A percentile compares a stretch with the other conserved stretches of the same genome.
Evolutionary conservation across 164 flowering plant species (phyloP).

Genomic region (Chimonanthus salicifolius): DNA sequence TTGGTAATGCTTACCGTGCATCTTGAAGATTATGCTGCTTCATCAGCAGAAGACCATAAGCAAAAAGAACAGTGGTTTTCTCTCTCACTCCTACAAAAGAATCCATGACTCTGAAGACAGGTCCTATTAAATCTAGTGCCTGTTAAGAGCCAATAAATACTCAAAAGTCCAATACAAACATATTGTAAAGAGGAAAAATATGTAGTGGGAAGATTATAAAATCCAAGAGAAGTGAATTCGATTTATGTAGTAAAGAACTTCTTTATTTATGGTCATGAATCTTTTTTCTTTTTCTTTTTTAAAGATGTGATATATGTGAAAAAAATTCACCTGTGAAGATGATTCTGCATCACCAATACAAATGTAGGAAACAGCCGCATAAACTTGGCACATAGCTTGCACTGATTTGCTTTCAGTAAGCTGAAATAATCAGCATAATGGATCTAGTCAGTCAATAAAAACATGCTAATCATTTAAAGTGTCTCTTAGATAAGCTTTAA

Average conservation of each 20-base stretch:
- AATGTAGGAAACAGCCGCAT: constrained; percentile 87
- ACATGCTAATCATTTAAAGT: background rate
- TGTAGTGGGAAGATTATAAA: background rate
- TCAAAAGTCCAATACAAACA: no score
- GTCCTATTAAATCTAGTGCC: constrained; percentile 95
- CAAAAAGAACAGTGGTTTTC: constrained; percentile 74
- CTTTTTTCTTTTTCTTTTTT: no score
- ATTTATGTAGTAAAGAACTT: background rate
- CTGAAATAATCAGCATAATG: constrained; percentile 25
- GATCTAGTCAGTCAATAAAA: background rate
- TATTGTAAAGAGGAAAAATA: constrained; percentile 6
- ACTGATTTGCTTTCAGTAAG: constrained; percentile 73
- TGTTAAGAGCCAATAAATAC: constrained; percentile 23
- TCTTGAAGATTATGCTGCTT: constrained; percentile 87
- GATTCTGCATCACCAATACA: constrained; percentile 94
- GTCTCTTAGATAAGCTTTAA: background rate
- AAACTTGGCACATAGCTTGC: constrained; percentile 85
- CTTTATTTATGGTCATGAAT: background rate
- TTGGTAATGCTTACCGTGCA: constrained; percentile 54
- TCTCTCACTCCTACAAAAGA: constrained; percentile 89
- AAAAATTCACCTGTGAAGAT: constrained; percentile 57
- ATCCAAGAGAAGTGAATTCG: background rate
- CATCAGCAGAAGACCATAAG: constrained; percentile 88
- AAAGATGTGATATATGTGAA: background rate
- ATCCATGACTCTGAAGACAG: constrained; percentile 66